These are phyloP conservation scores for Phialophora chinensis DNA, from an alignment of 2,329 filamentous ascomycete genomes.

Conservation along the genomic window DNA sequence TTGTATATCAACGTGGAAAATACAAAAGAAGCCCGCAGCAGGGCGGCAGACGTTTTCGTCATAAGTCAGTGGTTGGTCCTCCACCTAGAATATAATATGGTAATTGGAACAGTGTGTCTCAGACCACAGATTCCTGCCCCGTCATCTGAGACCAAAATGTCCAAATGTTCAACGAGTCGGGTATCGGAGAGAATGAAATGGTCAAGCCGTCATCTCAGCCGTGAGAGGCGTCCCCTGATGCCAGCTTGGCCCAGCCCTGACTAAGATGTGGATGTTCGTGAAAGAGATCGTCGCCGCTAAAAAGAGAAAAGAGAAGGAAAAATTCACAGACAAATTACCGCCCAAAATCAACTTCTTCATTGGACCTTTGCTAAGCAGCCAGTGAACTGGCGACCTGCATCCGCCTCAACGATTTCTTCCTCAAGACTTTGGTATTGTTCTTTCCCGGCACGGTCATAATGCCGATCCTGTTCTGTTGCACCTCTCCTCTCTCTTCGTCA, in stretches of 20 bases:
- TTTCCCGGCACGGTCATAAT: slow-evolving; percentile 35
- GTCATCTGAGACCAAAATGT: slow-evolving; percentile 12
- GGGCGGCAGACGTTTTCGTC: background rate
- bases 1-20: background rate
- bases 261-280: background rate
- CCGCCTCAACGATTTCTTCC: slow-evolving; percentile 31
- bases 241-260: background rate
- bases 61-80: background rate
- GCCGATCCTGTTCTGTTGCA: slow-evolving; percentile 25
- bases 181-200: background rate
- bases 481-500: slow-evolving; percentile 9
- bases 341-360: background rate
- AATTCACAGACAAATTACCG: slow-evolving; percentile 6
- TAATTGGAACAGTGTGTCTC: slow-evolving; percentile 2
- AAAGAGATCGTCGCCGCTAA: slow-evolving; percentile 10
- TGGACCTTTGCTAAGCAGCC: background rate
- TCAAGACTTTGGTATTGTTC: slow-evolving; percentile 26
- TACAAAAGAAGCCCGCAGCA: background rate
- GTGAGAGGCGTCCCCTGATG: background rate
- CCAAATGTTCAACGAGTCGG: slow-evolving; percentile 6
- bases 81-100: background rate
- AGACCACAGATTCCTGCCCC: slow-evolving; percentile 20
- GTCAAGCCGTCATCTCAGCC: background rate
- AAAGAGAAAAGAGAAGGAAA: background rate
- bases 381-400: slow-evolving; percentile 13